phyloP scores from a whole-genome alignment of 805 yeast species.

The Candida dajiaensis region DNA sequence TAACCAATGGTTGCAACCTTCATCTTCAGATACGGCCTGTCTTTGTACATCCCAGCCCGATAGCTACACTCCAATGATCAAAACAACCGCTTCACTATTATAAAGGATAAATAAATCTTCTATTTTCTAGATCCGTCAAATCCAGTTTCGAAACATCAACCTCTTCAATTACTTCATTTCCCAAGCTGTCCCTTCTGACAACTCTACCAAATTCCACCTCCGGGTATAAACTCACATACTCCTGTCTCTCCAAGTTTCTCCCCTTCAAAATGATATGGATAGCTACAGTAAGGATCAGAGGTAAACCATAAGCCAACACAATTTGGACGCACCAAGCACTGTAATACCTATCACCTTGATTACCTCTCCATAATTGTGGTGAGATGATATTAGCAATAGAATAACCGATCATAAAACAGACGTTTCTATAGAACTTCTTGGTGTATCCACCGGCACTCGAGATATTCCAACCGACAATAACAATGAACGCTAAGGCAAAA shows the following conservation, averaged over 20 bases:
- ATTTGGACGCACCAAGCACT: slow-evolving; percentile 45
- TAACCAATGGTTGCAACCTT: no score
- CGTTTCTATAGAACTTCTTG: slow-evolving; percentile 34
- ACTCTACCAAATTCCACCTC: slow-evolving; percentile 9
- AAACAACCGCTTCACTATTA: neutral
- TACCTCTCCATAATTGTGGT: slow-evolving; percentile 40
- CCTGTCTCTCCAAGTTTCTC: slow-evolving; percentile 33
- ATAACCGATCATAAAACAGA: slow-evolving; percentile 31
- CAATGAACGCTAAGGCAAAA: slow-evolving; percentile 24
- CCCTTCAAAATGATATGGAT: slow-evolving; percentile 31
- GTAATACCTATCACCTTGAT: slow-evolving; percentile 34
- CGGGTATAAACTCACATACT: slow-evolving; percentile 11
- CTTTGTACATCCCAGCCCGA: no score
- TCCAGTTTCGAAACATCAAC: slow-evolving; percentile 2
- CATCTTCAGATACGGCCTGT: no score
- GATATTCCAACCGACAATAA: slow-evolving; percentile 6
- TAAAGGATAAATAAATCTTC: slow-evolving; percentile 1
- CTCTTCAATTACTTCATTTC: slow-evolving; percentile 24
- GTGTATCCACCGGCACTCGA: slow-evolving; percentile 32
- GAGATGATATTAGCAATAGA: slow-evolving; percentile 37
- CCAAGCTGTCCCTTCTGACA: slow-evolving; percentile 28
- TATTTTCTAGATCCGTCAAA: slow-evolving; percentile 3
- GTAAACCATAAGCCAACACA: slow-evolving; percentile 33
- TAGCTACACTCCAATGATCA: no score
- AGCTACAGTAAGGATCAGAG: slow-evolving; percentile 29